phyloP scores from a whole-genome alignment of 1,284 basidiomycete species.

The Puccinia brachypodii region DNA sequence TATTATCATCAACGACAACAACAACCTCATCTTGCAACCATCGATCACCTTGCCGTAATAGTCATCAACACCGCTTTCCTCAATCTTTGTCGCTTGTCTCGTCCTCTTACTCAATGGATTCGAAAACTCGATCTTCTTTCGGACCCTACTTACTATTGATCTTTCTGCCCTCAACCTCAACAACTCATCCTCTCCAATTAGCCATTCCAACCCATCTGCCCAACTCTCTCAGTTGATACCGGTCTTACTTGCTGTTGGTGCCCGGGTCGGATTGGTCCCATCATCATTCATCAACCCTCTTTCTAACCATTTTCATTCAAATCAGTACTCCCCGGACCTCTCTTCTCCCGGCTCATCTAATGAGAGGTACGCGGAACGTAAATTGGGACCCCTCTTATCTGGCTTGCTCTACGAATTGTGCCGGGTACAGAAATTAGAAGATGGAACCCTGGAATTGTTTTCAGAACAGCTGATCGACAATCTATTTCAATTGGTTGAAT shows the following conservation, averaged over 20 bases:
- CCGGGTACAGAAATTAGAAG: slow-evolving; percentile 76
- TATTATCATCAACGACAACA: neutral
- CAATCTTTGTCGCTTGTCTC: slow-evolving; percentile 17
- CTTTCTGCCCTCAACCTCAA: slow-evolving; percentile 9
- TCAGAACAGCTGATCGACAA: slow-evolving; percentile 81
- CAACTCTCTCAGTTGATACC: slow-evolving; percentile 23
- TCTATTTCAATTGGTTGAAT: slow-evolving; percentile 90
- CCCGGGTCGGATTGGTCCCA: slow-evolving; percentile 13
- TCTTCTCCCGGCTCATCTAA: slow-evolving; percentile 8
- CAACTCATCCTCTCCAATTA: slow-evolving; percentile 6
- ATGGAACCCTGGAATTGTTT: slow-evolving; percentile 69
- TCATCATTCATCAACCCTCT: slow-evolving; percentile 1
- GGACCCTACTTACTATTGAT: slow-evolving; percentile 31
- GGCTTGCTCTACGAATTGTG: slow-evolving; percentile 81
- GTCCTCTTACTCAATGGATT: slow-evolving; percentile 29
- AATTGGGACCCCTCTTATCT: slow-evolving; percentile 27
- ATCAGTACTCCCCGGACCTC: neutral
- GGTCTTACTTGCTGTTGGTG: slow-evolving; percentile 20
- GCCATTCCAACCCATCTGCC: neutral
- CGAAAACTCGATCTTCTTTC: slow-evolving; percentile 30
- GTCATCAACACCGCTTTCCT: slow-evolving; percentile 10
- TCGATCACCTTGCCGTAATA: neutral
- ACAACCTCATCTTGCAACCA: neutral
- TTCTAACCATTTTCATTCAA: slow-evolving; percentile 2
- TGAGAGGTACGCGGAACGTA: slow-evolving; percentile 32